These are phyloP conservation scores for Plantago elongata DNA, from an alignment of 257 asterid genomes.

Conservation along the genomic window DNA sequence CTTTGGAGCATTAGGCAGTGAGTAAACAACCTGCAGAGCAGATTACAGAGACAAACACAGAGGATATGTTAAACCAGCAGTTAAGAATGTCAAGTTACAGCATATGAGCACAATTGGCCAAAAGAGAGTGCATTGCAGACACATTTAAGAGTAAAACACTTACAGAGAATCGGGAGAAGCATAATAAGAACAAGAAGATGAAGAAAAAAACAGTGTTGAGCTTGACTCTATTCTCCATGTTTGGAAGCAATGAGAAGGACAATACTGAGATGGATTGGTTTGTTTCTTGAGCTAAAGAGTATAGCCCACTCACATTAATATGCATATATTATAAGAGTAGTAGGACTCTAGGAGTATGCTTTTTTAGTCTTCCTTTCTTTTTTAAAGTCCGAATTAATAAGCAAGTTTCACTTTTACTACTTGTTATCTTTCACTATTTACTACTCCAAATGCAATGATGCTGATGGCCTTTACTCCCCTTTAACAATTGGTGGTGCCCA, in stretches of 20 bases:
- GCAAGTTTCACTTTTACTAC: no score
- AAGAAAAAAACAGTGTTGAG: constrained; percentile 26
- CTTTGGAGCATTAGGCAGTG: constrained; percentile 26
- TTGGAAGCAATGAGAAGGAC: constrained; percentile 23
- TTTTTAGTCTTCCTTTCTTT: background rate
- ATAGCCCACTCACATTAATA: no score
- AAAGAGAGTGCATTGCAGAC: constrained; percentile 10
- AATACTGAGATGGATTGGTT: constrained; percentile 13
- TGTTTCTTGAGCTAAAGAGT: constrained; percentile 26
- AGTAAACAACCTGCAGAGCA: constrained; percentile 33
- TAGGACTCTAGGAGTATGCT: background rate
- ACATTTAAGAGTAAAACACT: constrained; percentile 19
- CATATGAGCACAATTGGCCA: constrained; percentile 11
- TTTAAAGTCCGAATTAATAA: background rate
- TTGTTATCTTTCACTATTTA: constrained; percentile 21
- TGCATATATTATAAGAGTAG: constrained; percentile 32
- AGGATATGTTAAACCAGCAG: constrained; percentile 1
- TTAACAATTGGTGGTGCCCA: background rate
- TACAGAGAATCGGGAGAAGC: constrained; percentile 39
- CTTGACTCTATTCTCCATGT: constrained; percentile 53
- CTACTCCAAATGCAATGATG: constrained; percentile 23
- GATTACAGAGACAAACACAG: background rate
- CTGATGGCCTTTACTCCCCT: background rate
- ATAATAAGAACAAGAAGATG: constrained; percentile 40
- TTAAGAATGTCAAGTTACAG: background rate